Base-by-base conservation (phyloP, 495 filamentous ascomycete genomes). In the Annulohypoxylon nitens region DNA sequence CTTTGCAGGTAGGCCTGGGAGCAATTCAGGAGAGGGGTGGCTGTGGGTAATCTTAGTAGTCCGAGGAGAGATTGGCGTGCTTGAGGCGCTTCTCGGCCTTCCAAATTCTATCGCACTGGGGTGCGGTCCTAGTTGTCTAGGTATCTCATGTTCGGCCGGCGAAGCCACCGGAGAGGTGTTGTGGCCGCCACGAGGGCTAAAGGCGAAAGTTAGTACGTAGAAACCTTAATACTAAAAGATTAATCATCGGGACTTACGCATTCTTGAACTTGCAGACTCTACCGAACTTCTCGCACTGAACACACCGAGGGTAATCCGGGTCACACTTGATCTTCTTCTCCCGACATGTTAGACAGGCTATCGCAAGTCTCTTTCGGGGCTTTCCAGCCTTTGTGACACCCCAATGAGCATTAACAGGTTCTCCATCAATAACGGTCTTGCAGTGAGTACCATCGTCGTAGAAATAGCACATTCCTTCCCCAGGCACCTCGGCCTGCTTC, bases 241-340 rank as follows among this genome's bases (percentile, higher is more conserved):
- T 45, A 20, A 26, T 12, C 16, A 10, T 41, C 8, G 4, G 47
- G 20, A 90, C 93, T 90, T 86, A 95, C 93, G 92, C 92, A 81
- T 91, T 94, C 81, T 93, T 91, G 77, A 94, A 95, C 78, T 92
- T 89, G 88, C 94, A 97, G 30, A 90, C 86, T 54, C 92, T 86
- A 18, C 93, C 92, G 73, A 93, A 93, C 80, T 97, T 97, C 76
- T 95, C 92, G 78, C 94, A 97, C 78, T 97, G 94, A 62, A 93
- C 88, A 75, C 94, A 97, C 66, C 92, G 91, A 34, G 92, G 92
- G 64, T 90, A 89, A 70, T 93, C 94, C 6, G 93, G 94, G 67
- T 97, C 94, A 74, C 94, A 97, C 79, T 96, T 97, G 83, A 97
- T 96, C 85, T 97, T 97, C 88, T 97, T 97, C 81, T 97, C 93